Evolutionary conservation across 768 basidiomycete species (phyloP), one percentile per base, ranked within the genome.

Genomic region (Rhodotorula diobovata): DNA sequence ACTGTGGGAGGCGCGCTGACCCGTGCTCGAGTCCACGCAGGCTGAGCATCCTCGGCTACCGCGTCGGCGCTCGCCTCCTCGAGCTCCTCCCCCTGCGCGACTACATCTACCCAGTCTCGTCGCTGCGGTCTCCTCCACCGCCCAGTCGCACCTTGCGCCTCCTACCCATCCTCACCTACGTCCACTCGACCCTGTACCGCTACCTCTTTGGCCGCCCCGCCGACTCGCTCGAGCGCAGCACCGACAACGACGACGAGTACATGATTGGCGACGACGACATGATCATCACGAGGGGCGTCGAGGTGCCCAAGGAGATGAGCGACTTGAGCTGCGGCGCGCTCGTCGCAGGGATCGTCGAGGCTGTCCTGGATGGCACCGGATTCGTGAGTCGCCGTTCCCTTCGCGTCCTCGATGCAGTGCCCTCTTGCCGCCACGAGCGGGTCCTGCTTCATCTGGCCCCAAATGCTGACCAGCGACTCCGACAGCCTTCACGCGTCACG

Each of bases 231-330:
- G 94, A 99, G 81, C 90, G 92, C 82, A 93, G 91, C 75, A 91
- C 97, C 0, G 93, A 96, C 80, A 92, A 95, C 69, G 88, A 90
- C 30, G 95, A 98, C 79, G 96, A 99, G 84, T 99, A 97, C 81
- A 98, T 98, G 96, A 90, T 99, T 74, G 90, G 95, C 70, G 90
- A 97, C 84, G 97, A 99, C 80, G 90, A 94, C 78, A 94, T 96
- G 20, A 86, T 89, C 32, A 84, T 97, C 73, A 94, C 96, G 72
- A 87, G 91, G 68, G 85, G 91, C 75, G 91, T 99, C 71, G 92
- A 93, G 41, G 90, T 98, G 23, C 96, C 96, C 32, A 87, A 87
- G 76, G 96, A 99, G 79, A 88, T 99, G 87, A 90, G 88, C 77
- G 88, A 90, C 77, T 84, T 99, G 50, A 94, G 90, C 77, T 97